Conservation (phyloP, 2,329 filamentous ascomycete species). For the Beauveria sp. region DNA sequence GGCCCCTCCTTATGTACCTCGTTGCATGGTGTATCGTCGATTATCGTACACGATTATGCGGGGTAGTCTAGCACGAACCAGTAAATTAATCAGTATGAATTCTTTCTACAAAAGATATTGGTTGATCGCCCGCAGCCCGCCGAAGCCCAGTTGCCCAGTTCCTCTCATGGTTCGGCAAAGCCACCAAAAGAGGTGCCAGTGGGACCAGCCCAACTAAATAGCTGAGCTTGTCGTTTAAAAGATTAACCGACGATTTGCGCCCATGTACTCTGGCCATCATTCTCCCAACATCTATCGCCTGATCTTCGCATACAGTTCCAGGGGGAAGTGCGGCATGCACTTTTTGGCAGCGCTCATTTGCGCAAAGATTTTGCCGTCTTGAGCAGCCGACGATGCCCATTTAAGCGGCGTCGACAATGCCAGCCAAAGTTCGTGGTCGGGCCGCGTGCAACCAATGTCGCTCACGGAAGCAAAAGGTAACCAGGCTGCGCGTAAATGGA, state of each 20-base stretch:
- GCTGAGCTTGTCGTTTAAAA: background rate
- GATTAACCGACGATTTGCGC: background rate
- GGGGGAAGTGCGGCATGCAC: background rate
- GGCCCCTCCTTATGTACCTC: too few relatives aligned
- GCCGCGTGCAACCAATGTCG: constrained; percentile 17
- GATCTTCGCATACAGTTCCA: background rate
- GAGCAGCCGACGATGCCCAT: background rate
- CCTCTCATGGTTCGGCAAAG: background rate
- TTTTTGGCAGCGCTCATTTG: background rate
- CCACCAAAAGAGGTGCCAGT: background rate
- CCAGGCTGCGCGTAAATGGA: background rate
- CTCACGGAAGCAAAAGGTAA: constrained; percentile 17
- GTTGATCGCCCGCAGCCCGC: background rate
- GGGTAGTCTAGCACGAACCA: too few relatives aligned
- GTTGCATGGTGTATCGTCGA: too few relatives aligned
- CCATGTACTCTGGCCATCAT: too few relatives aligned
- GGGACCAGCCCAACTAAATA: background rate
- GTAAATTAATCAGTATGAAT: too few relatives aligned
- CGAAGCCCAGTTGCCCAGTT: background rate
- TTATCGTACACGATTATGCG: too few relatives aligned
- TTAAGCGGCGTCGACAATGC: background rate
- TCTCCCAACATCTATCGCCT: background rate
- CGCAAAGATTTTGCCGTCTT: background rate
- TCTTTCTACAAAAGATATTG: background rate
- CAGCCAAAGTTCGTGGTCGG: constrained; percentile 11